Percentiles rank a stretch among this genome's conserved stretches.
These are phyloP conservation scores for Umbelopsis ramanniana DNA, from an alignment of 192 early-diverging fungal species.

Conservation along the genomic window DNA sequence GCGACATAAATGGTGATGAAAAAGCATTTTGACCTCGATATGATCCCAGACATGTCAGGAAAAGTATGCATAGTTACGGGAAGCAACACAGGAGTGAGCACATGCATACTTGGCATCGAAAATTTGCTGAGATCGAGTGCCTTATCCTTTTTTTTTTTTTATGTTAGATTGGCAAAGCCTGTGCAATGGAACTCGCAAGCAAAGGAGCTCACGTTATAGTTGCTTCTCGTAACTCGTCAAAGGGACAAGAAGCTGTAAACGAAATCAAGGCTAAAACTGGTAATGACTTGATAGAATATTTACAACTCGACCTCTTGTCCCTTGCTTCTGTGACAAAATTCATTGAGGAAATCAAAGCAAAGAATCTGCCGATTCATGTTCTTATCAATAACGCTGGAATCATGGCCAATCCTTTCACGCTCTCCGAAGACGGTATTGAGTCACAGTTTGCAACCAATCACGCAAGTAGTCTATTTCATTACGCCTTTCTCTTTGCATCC, in stretches of 20 bases:
- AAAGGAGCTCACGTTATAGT: conserved; percentile 32
- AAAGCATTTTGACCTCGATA: conserved; percentile 33
- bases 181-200: conserved; percentile 37
- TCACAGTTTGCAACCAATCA: conserved; percentile 61
- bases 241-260: conserved; percentile 9
- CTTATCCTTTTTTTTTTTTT: neutral
- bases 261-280: conserved; percentile 32
- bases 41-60: conserved; percentile 46
- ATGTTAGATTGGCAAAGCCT: conserved; percentile 35
- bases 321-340: conserved; percentile 44
- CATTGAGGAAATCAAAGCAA: conserved; percentile 39
- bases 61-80: conserved; percentile 59
- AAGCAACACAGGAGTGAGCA: conserved; percentile 45
- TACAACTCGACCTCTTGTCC: conserved; percentile 37
- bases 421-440: conserved; percentile 55
- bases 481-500: neutral
- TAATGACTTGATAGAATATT: conserved; percentile 28
- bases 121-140: neutral
- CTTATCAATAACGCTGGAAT: conserved; percentile 68
- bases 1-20: neutral
- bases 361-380: conserved; percentile 47
- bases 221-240: conserved; percentile 23
- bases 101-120: neutral
- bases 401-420: conserved; percentile 49
- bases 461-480: neutral